A percentile compares a stretch with the other conserved stretches of the same genome.
Conservation (phyloP, 1,139 yeast species). For the Suhomyces anneliseae region DNA sequence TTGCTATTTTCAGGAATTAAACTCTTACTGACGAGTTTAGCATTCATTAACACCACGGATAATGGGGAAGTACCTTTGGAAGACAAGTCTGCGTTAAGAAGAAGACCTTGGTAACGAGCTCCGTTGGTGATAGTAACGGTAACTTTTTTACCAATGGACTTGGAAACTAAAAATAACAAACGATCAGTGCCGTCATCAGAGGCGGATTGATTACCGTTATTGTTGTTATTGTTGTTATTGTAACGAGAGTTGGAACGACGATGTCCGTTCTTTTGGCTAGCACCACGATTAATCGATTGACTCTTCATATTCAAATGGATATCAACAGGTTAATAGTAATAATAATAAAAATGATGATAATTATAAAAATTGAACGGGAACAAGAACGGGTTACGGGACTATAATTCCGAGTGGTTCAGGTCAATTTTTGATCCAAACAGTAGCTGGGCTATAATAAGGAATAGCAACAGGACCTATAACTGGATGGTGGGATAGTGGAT, state of each 20-base stretch:
- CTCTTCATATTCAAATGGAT: conserved; percentile 21
- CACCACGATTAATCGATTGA: conserved; percentile 22
- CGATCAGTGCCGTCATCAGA: conserved; percentile 21
- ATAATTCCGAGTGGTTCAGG: not conserved
- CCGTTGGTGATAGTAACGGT: conserved; percentile 66
- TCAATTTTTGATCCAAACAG: too few species aligned
- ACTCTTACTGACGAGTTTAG: conserved; percentile 31
- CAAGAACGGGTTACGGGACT: not conserved
- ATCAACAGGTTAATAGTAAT: too few species aligned
- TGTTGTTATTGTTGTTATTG: conserved; percentile 21
- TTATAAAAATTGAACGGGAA: too few species aligned
- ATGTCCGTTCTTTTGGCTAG: conserved; percentile 24
- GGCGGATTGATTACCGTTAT: conserved; percentile 19
- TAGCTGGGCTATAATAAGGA: too few species aligned
- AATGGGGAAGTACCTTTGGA: conserved; percentile 28
- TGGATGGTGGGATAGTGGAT: not conserved
- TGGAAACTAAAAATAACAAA: conserved; percentile 48
- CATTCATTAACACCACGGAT: conserved; percentile 56
- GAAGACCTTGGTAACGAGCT: conserved; percentile 57
- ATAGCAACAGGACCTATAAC: too few species aligned
- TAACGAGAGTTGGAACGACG: conserved; percentile 30
- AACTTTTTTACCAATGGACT: conserved; percentile 57
- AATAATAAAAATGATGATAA: too few species aligned
- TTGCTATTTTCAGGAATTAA: conserved; percentile 33
- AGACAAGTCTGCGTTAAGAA: conserved; percentile 36